phyloP scores from a whole-genome alignment of 2,329 filamentous ascomycete genomes.

The Aureobasidium sp. region DNA sequence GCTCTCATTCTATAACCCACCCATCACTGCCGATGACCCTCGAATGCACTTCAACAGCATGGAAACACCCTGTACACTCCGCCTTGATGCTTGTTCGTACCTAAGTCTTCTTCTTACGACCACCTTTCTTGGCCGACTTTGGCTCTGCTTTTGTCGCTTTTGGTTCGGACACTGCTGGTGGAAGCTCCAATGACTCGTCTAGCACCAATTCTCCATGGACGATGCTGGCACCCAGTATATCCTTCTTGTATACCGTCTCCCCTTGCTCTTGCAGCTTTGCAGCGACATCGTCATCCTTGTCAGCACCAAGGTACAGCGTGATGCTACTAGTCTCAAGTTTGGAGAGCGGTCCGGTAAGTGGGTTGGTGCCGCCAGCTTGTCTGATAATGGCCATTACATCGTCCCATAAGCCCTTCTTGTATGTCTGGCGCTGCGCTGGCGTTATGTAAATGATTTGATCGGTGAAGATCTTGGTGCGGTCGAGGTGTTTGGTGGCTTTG shows the following conservation, averaged over 20 bases:
- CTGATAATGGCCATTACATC: neutral
- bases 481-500: neutral
- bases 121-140: neutral
- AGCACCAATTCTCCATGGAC: neutral
- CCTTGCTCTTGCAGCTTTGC: neutral
- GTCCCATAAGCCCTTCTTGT: conserved; percentile 1
- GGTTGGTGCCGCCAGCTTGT: conserved; percentile 1
- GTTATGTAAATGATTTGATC: conserved; percentile 3
- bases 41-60: neutral
- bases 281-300: conserved; percentile 1
- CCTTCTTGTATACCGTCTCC: conserved; percentile 2
- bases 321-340: neutral
- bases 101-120: neutral
- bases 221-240: neutral
- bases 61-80: neutral
- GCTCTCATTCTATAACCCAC: neutral
- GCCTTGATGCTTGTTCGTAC: neutral
- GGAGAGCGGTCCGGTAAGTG: neutral
- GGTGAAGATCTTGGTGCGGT: neutral
- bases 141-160: neutral
- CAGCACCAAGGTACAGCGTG: neutral
- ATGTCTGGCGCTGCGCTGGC: neutral
- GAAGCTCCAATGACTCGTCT: neutral
- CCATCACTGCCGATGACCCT: neutral
- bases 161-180: neutral